A percentile compares a stretch with the other conserved stretches of the same genome.
Conservation (phyloP, 805 yeast species). For the Kuraishia ogatae region DNA sequence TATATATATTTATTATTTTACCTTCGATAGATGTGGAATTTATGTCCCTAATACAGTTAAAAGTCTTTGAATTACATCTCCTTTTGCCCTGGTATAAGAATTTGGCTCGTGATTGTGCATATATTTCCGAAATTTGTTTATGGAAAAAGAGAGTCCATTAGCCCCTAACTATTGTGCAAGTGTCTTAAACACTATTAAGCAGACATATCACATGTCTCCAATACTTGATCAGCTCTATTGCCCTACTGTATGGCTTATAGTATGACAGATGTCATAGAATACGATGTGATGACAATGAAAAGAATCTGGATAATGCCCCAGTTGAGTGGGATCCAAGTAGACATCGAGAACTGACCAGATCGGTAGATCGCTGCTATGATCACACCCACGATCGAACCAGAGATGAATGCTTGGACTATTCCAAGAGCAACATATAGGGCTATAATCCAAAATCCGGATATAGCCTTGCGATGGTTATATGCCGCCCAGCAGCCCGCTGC, state of each 20-base stretch:
- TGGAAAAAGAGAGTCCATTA: too few species aligned
- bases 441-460: constrained; percentile 31
- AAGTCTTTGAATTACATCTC: too few species aligned
- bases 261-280: constrained; percentile 44
- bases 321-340: constrained; percentile 90
- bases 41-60: neutral
- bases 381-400: constrained; percentile 75
- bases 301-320: constrained; percentile 67
- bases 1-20: too few species aligned
- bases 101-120: too few species aligned
- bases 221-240: too few species aligned
- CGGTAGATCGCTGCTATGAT: constrained; percentile 66
- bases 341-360: constrained; percentile 79
- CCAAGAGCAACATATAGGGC: constrained; percentile 44
- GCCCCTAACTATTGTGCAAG: neutral
- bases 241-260: constrained; percentile 16
- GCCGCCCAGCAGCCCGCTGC: constrained; percentile 60
- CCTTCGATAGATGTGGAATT: neutral
- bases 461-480: constrained; percentile 33
- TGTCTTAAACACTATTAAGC: too few species aligned
- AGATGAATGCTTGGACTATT: constrained; percentile 51
- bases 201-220: too few species aligned
- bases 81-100: too few species aligned
- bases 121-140: neutral
- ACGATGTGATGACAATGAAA: constrained; percentile 58